These are phyloP conservation scores for Pseudomicrostroma phylloplanum DNA, from an alignment of 1,284 basidiomycete species.

Conservation along the genomic window DNA sequence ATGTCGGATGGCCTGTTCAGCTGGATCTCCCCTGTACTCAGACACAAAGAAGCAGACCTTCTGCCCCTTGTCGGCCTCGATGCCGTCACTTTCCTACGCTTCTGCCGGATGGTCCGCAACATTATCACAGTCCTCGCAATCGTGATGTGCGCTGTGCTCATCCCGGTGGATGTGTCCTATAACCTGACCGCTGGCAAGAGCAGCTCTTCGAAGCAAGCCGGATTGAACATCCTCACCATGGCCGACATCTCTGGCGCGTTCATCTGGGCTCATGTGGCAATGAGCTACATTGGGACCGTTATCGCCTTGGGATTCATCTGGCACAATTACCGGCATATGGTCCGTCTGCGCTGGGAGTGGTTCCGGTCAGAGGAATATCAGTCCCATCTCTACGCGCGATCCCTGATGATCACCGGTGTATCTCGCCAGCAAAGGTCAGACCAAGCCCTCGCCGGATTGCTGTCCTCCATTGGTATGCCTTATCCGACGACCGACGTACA, in stretches of 20 bases:
- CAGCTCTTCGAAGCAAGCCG: slow-evolving; percentile 17
- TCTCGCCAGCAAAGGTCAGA: slow-evolving; percentile 65
- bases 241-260: slow-evolving; percentile 34
- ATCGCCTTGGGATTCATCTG: slow-evolving; percentile 40
- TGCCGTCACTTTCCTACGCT: slow-evolving; percentile 84
- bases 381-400: slow-evolving; percentile 59
- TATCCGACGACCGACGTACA: slow-evolving; percentile 79
- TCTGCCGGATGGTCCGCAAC: slow-evolving; percentile 72
- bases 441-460: slow-evolving; percentile 61
- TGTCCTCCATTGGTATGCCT: slow-evolving; percentile 59
- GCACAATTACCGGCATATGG: slow-evolving; percentile 41
- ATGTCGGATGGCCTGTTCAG: slow-evolving; percentile 58
- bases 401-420: slow-evolving; percentile 59
- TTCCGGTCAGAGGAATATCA: slow-evolving; percentile 47
- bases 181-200: slow-evolving; percentile 23
- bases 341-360: slow-evolving; percentile 38
- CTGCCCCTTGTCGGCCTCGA: slow-evolving; percentile 83
- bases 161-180: slow-evolving; percentile 64
- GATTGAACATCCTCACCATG: slow-evolving; percentile 31
- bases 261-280: slow-evolving; percentile 47
- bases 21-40: slow-evolving; percentile 76
- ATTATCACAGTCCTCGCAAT: slow-evolving; percentile 35
- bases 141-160: slow-evolving; percentile 67
- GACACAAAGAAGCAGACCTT: slow-evolving; percentile 77
- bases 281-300: slow-evolving; percentile 43